Evolutionary conservation across 148 eudicot genomes (phyloP).

Genomic region (Silene uniflora): DNA sequence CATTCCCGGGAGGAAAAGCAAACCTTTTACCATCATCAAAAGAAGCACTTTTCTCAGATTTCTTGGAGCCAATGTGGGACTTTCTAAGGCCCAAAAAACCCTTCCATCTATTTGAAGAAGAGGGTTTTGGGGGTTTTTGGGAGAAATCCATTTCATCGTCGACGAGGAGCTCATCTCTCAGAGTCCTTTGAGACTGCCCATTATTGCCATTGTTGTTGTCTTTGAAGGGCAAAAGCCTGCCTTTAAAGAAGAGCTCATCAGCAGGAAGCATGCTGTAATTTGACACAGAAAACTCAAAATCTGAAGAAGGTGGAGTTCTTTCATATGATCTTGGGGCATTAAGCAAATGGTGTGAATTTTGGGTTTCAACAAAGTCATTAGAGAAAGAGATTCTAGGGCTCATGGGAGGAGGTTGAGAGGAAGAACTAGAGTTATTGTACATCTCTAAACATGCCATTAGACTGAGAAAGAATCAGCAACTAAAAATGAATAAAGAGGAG

Average conservation of each 20-base stretch:
- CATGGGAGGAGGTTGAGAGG: constrained; percentile 31
- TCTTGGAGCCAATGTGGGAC: constrained; percentile 68
- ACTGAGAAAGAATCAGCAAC: neutral
- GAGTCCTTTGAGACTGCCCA: constrained; percentile 35
- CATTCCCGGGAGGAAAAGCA: constrained; percentile 26
- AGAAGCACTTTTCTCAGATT: constrained; percentile 36
- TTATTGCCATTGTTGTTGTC: constrained; percentile 12
- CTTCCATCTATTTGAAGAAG: constrained; percentile 50
- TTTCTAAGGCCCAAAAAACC: constrained; percentile 75
- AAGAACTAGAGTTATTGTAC: constrained; percentile 36
- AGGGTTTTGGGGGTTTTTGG: constrained; percentile 52
- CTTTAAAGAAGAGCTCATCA: constrained; percentile 77
- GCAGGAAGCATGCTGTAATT: constrained; percentile 61
- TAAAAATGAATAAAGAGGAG: neutral
- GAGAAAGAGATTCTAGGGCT: constrained; percentile 96
- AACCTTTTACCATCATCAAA: constrained; percentile 31
- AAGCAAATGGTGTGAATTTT: constrained; percentile 21
- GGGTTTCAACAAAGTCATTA: constrained; percentile 77
- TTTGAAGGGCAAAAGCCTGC: constrained; percentile 67
- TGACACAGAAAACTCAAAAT: constrained; percentile 72
- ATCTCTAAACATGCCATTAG: constrained; percentile 74
- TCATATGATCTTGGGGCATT: neutral
- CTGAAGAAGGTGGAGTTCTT: constrained; percentile 45
- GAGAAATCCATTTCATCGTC: constrained; percentile 42
- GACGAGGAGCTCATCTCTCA: constrained; percentile 64